phyloP scores from a whole-genome alignment of 306 rosid genomes.

The Ziziphus jujuba region DNA sequence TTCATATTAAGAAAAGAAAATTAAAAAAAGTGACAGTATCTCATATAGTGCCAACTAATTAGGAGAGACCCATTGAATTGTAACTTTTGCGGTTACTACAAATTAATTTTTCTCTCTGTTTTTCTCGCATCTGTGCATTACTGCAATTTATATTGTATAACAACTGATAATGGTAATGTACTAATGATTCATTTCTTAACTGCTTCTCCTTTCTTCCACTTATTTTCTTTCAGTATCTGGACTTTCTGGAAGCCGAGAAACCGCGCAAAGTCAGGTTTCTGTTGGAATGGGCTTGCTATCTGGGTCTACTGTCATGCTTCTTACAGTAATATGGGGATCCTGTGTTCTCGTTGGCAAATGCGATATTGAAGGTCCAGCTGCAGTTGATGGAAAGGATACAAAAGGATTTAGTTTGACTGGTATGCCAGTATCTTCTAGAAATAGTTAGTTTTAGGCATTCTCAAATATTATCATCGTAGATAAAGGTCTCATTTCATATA shows the following conservation, averaged over 20 bases:
- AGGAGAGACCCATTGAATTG: neutral
- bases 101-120: no score
- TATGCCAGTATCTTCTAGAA: slow-evolving; percentile 8
- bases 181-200: neutral
- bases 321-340: slow-evolving; percentile 64
- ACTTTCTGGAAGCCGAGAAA: slow-evolving; percentile 53
- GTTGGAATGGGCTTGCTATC: slow-evolving; percentile 77
- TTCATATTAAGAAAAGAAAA: no score
- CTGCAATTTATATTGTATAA: neutral
- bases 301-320: slow-evolving; percentile 79
- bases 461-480: no score
- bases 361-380: slow-evolving; percentile 38
- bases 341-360: slow-evolving; percentile 66
- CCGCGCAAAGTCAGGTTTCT: slow-evolving; percentile 69
- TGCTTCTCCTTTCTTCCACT: neutral
- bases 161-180: neutral
- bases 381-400: slow-evolving; percentile 36
- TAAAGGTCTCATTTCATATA: no score
- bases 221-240: slow-evolving; percentile 53
- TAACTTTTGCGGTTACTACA: neutral
- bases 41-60: no score
- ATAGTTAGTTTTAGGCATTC: neutral
- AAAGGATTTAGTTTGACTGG: slow-evolving; percentile 48
- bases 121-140: no score
- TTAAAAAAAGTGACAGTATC: no score